Evolutionary conservation across 208 protist genomes (phyloP).

Genomic region (Leishmania braziliensis): DNA sequence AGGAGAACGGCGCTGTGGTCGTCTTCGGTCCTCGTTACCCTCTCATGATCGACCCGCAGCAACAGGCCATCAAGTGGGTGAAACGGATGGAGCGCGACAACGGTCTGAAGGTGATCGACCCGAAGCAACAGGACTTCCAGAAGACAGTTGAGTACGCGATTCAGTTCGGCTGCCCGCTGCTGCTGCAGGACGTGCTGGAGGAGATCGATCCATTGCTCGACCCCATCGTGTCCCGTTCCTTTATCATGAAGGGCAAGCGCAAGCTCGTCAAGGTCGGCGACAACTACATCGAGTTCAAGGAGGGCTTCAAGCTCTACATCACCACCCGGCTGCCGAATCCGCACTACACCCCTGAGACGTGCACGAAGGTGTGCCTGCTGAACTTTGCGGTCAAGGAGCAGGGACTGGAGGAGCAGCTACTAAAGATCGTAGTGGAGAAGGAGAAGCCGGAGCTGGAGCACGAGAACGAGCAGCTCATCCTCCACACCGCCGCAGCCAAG

Average conservation of each 20-base stretch:
- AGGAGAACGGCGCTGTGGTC: constrained; percentile 98
- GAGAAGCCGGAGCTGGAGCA: constrained; percentile 98
- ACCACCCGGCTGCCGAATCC: constrained; percentile 98
- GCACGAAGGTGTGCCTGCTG: constrained; percentile 96
- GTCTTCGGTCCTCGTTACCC: constrained; percentile 96
- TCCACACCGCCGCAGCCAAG: constrained; percentile 93
- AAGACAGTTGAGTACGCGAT: constrained; percentile 97
- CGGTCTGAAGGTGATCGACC: constrained; percentile 94
- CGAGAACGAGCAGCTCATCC: constrained; percentile 97
- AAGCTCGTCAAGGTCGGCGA: constrained; percentile 96
- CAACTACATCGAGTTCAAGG: constrained; percentile 98
- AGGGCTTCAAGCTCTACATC: constrained; percentile 98
- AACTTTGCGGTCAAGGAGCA: constrained; percentile 99
- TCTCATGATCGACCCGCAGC: constrained; percentile 99
- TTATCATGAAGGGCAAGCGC: constrained; percentile 93
- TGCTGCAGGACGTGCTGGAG: constrained; percentile 97
- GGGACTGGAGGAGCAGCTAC: constrained; percentile 98
- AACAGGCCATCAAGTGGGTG: constrained; percentile 99
- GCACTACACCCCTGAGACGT: constrained; percentile 98
- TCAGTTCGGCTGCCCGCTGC: constrained; percentile 96
- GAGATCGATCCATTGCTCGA: constrained; percentile 98
- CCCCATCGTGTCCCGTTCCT: constrained; percentile 94
- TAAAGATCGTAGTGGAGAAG: constrained; percentile 97
- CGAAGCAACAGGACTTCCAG: constrained; percentile 95
- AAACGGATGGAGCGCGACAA: constrained; percentile 95